A percentile compares a stretch with the other conserved stretches of the same genome.
Conservation (phyloP, 2,329 filamentous ascomycete genomes). For the Fusarium camptoceras region DNA sequence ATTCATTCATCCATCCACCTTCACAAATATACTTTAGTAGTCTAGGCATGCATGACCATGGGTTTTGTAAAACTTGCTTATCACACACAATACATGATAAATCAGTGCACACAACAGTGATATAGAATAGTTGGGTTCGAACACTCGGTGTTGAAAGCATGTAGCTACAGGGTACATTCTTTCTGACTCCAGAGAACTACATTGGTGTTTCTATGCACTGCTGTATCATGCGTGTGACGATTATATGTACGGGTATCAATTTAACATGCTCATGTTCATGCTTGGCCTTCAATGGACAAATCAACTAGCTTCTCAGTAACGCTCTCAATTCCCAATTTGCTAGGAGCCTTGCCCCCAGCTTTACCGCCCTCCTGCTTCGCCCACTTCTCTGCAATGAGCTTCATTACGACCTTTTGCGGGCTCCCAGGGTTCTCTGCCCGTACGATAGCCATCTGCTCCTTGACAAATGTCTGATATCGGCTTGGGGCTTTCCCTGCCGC, state of each 20-base stretch:
- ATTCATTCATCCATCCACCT: not conserved
- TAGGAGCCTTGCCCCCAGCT: constrained; percentile 11
- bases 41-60: not conserved
- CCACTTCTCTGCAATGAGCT: constrained; percentile 73
- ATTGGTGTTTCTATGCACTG: not conserved
- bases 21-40: not conserved
- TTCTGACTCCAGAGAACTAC: too few relatives aligned
- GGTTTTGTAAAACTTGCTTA: not conserved
- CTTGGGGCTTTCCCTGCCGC: constrained; percentile 46
- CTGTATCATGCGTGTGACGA: not conserved
- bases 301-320: constrained; percentile 44
- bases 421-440: constrained; percentile 66
- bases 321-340: constrained; percentile 34
- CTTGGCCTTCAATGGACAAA: constrained; percentile 43
- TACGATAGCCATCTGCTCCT: constrained; percentile 73
- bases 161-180: not conserved
- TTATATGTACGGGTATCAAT: constrained; percentile 15
- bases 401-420: constrained; percentile 77
- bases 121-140: not conserved
- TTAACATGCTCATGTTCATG: constrained; percentile 6
- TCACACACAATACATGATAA: not conserved
- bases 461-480: constrained; percentile 68
- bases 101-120: not conserved
- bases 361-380: constrained; percentile 59
- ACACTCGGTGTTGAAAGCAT: not conserved